Conservation (phyloP, 495 filamentous ascomycete species). For the Podospora didyma region DNA sequence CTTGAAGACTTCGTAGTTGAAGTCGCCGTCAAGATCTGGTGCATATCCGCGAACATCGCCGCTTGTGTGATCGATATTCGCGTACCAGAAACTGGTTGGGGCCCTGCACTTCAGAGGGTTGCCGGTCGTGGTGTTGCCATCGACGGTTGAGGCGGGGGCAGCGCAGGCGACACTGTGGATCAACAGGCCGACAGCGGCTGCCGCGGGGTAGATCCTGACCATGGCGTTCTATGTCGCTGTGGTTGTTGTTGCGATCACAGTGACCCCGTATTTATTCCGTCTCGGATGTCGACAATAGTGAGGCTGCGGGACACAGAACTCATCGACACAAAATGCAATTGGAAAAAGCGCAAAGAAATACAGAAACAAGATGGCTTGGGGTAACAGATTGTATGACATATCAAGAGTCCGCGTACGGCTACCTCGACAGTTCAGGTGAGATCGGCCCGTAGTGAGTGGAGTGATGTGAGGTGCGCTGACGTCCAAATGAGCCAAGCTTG, state of each 20-base stretch:
- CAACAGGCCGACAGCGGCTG: background rate
- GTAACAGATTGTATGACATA: too few species aligned
- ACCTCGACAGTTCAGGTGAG: too few species aligned
- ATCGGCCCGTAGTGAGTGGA: too few species aligned
- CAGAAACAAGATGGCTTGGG: too few species aligned
- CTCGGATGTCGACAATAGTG: background rate
- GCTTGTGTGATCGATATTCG: conserved; percentile 33
- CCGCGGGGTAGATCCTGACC: background rate
- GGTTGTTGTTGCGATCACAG: background rate
- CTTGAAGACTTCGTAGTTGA: conserved; percentile 31
- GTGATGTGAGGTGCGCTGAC: too few species aligned
- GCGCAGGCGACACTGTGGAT: background rate
- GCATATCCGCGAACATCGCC: conserved; percentile 28
- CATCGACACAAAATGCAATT: too few species aligned
- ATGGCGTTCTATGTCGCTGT: background rate
- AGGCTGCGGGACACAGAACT: background rate
- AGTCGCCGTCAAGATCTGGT: conserved; percentile 34
- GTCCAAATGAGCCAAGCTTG: too few species aligned
- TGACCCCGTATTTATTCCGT: background rate
- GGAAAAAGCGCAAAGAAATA: too few species aligned
- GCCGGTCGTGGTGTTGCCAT: background rate
- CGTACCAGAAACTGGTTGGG: conserved; percentile 30
- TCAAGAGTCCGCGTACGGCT: too few species aligned
- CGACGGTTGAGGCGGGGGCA: background rate
- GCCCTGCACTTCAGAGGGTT: conserved; percentile 1